Conservation (phyloP, 1,284 basidiomycete species). For the Irpex rosettiformis region DNA sequence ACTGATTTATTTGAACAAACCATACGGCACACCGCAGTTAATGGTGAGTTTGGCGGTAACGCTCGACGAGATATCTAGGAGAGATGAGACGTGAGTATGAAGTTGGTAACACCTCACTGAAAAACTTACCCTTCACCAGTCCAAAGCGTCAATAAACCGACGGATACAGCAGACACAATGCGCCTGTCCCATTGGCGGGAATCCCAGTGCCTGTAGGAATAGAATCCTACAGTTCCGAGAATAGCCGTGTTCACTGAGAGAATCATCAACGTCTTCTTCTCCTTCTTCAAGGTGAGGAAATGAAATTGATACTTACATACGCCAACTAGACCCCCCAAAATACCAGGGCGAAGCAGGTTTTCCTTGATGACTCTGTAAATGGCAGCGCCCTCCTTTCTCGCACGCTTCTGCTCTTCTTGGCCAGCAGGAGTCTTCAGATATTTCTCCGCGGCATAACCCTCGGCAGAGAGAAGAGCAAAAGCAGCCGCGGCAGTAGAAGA, state of each 20-base stretch:
- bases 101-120: too few species aligned
- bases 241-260: constrained; percentile 64
- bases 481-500: constrained; percentile 51
- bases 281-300: neutral
- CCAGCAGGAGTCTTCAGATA: constrained; percentile 62
- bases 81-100: neutral
- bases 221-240: constrained; percentile 65
- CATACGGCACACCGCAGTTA: too few species aligned
- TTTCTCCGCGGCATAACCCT: constrained; percentile 63
- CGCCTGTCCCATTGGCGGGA: constrained; percentile 68
- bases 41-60: neutral
- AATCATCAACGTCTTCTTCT: neutral
- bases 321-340: constrained; percentile 66
- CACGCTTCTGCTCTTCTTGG: constrained; percentile 52
- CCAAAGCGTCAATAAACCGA: constrained; percentile 64
- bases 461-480: constrained; percentile 53
- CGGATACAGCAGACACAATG: constrained; percentile 57
- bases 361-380: constrained; percentile 60
- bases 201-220: constrained; percentile 70
- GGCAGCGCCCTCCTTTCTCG: constrained; percentile 58
- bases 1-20: too few species aligned
- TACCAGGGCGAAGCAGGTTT: constrained; percentile 62
- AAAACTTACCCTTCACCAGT: constrained; percentile 65
- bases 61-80: neutral
- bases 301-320: constrained; percentile 39